Conservation (phyloP, 441 rosid species). For the Monsonia emarginata region DNA sequence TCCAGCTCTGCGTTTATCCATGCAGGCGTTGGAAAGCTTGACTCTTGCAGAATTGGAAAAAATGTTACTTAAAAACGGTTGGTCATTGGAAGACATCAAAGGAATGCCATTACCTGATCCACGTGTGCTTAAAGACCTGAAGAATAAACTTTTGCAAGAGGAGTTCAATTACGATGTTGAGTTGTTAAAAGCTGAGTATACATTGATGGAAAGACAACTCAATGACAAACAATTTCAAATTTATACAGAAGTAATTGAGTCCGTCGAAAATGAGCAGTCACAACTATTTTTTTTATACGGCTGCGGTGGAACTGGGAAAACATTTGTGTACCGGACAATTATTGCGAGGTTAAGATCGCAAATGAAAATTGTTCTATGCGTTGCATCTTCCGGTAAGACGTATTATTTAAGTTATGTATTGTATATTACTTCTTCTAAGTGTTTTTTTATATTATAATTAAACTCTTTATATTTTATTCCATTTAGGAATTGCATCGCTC, state of each 20-base stretch:
- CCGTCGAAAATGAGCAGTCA: background rate
- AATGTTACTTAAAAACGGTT: background rate
- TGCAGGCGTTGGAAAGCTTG: background rate
- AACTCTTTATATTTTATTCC: too few species aligned
- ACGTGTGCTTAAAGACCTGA: background rate
- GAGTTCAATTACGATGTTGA: background rate
- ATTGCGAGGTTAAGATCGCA: background rate
- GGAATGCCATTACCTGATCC: background rate
- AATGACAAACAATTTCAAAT: background rate
- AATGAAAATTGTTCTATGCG: background rate
- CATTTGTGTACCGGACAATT: background rate
- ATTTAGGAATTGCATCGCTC: background rate
- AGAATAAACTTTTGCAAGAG: background rate
- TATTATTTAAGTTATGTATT: too few species aligned
- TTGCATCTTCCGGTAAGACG: background rate
- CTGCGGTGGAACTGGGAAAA: slow-evolving; percentile 1
- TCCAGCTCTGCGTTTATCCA: background rate
- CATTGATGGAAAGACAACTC: background rate
- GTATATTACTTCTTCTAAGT: too few species aligned
- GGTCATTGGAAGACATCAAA: background rate
- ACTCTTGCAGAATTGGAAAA: background rate
- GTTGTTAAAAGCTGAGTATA: too few species aligned
- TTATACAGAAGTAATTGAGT: background rate
- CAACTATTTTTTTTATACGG: background rate
- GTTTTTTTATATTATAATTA: too few species aligned